A percentile compares a stretch with the other conserved stretches of the same genome.
phyloP scores from a whole-genome alignment of 345 rosid species.

The Corymbia maculata region DNA sequence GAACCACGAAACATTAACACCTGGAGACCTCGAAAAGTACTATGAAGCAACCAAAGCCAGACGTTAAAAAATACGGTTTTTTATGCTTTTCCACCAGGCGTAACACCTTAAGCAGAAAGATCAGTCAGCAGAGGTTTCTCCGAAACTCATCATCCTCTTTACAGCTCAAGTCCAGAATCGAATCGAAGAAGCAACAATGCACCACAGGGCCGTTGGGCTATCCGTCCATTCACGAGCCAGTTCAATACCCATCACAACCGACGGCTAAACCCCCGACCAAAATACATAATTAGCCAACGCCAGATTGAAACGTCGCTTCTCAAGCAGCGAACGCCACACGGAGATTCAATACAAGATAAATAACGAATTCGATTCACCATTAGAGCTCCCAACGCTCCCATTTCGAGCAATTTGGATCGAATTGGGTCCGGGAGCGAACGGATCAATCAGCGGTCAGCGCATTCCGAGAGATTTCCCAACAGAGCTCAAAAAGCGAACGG shows the following conservation, averaged over 20 bases:
- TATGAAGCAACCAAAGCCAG: neutral
- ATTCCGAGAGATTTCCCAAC: neutral
- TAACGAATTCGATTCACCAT: neutral
- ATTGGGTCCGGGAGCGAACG: neutral
- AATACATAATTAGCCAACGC: neutral
- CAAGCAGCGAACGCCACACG: neutral
- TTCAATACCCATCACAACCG: neutral
- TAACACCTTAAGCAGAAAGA: neutral
- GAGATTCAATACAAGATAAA: neutral
- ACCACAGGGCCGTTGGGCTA: neutral
- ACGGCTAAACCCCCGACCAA: neutral
- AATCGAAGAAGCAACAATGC: neutral
- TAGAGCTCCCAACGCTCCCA: neutral
- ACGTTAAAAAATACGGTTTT: neutral
- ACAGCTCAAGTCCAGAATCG: neutral
- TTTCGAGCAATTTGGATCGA: neutral
- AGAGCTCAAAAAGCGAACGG: neutral
- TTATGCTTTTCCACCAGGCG: neutral
- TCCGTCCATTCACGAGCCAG: neutral
- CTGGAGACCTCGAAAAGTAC: neutral
- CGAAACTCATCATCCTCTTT: neutral
- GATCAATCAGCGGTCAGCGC: neutral
- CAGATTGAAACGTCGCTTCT: neutral
- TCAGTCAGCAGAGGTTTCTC: neutral
- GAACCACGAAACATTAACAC: neutral